A percentile compares a stretch with the other conserved stretches of the same genome.
These are phyloP conservation scores for Irpex lacteus DNA, from an alignment of 1,284 basidiomycete species.

Conservation along the genomic window DNA sequence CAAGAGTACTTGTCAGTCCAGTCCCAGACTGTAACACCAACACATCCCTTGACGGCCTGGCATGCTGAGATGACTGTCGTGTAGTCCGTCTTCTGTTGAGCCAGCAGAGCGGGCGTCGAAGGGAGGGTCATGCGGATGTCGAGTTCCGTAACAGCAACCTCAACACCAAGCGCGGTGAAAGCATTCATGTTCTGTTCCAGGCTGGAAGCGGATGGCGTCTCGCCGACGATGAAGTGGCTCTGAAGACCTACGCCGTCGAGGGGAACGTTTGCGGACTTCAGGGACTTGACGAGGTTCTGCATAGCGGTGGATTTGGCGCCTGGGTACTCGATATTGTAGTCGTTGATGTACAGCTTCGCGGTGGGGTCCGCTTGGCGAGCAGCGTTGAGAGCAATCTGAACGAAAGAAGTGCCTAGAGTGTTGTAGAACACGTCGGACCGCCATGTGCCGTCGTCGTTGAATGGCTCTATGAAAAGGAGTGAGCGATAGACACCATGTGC, in stretches of 20 bases:
- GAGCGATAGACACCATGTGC: not conserved
- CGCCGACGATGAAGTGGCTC: constrained; percentile 49
- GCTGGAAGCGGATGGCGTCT: constrained; percentile 31
- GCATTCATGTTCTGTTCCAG: constrained; percentile 40
- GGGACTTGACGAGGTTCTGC: constrained; percentile 41
- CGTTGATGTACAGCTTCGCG: constrained; percentile 46
- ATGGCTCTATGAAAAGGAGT: constrained; percentile 34
- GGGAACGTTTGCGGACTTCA: constrained; percentile 40
- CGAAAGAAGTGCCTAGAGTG: constrained; percentile 41
- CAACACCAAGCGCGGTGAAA: constrained; percentile 48
- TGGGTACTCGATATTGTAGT: constrained; percentile 42
- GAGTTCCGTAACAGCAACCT: constrained; percentile 55
- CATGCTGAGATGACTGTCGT: constrained; percentile 44
- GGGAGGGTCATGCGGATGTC: constrained; percentile 53
- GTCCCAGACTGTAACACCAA: constrained; percentile 52
- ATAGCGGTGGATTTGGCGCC: constrained; percentile 44
- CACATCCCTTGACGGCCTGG: constrained; percentile 37
- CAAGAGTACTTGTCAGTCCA: constrained; percentile 43
- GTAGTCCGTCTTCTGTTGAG: constrained; percentile 49
- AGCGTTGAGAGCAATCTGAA: constrained; percentile 41
- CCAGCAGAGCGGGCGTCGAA: constrained; percentile 41
- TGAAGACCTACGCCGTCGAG: constrained; percentile 51
- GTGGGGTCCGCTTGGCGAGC: constrained; percentile 44
- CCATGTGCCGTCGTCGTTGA: constrained; percentile 59
- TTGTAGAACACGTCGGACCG: constrained; percentile 46